Evolutionary conservation across 371 early-diverging fungal genomes (phyloP), one percentile per base, ranked within the genome.

Genomic region (Circinella umbellata): DNA sequence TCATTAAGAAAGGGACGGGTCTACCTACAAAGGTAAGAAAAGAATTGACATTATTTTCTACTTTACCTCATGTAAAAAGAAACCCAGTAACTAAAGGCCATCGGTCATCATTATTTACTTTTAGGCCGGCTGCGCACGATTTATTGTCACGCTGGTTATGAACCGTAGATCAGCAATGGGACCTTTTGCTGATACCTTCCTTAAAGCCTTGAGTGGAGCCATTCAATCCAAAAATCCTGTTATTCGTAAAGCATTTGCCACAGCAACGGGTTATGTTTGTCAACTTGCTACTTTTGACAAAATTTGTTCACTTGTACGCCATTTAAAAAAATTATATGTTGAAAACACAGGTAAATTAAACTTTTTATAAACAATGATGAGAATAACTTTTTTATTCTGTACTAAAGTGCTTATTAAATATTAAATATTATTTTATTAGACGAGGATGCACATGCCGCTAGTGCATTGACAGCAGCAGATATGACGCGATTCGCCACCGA

Each of bases 81-180:
- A 27, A 27, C 2, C 2, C 27, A 27, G 27, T 2, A 27, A 27
- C 27, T 47, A 3, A 47, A 47, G 3, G 0, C 47, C 9, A 83
- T 4, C 70, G 76, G 27, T 83, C 76, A 2, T 81, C 88, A 6
- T 62, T 57, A 8, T 38, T 34, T 27, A 54, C 4, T 54, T 11
- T 34, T 80, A 92, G 82, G 96, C 96, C 13, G 98, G 97, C 0
- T 89, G 90, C 73, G 98, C 98, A 34, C 88, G 96, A 35, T 87
- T 94, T 46, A 84, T 97, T 48, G 94, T 91, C 3, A 86, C 91
- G 8, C 70, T 98, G 20, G 90, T 89, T 35, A 90, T 92, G 73
- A 90, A 88, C 69, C 82, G 86, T 48, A 80, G 88, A 20, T 72
- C 87, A 18, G 75, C 87, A 0, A 86, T 95, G 18, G 69, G 76